phyloP scores from a whole-genome alignment of 257 asterid genomes.

The Thymus mandschuricus region DNA sequence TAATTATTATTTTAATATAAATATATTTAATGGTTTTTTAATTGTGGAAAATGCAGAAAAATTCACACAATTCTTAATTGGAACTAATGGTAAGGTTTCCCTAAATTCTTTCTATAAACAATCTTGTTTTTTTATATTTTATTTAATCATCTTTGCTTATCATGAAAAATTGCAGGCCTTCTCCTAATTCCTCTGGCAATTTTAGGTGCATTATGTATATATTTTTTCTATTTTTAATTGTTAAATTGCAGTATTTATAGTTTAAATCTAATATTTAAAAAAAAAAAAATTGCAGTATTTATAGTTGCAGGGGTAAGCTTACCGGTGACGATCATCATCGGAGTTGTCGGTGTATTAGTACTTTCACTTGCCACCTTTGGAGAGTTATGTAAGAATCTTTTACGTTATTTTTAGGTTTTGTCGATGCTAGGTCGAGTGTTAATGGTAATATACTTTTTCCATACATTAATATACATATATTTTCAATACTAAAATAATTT shows the following conservation, averaged over 20 bases:
- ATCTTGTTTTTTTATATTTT: no score
- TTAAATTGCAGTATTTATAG: neutral
- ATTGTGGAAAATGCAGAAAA: neutral
- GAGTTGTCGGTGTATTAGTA: neutral
- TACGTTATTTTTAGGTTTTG: no score
- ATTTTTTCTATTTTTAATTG: no score
- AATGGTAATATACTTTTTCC: no score
- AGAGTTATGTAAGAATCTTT: neutral
- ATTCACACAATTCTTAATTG: neutral
- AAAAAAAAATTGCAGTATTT: neutral
- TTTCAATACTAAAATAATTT: no score
- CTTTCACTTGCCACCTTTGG: neutral
- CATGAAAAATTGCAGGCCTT: neutral
- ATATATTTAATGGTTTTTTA: neutral
- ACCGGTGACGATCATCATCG: neutral
- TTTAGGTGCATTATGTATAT: neutral
- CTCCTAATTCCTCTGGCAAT: slow-evolving; percentile 6
- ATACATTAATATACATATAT: no score
- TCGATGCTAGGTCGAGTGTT: no score
- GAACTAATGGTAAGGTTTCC: neutral
- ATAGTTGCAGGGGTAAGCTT: neutral
- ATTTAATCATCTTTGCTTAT: neutral
- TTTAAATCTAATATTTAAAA: no score
- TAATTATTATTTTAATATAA: no score
- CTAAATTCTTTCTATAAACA: no score